Evolutionary conservation across 2,329 filamentous ascomycete genomes (phyloP).

Genomic region (Pseudonectria buxi): DNA sequence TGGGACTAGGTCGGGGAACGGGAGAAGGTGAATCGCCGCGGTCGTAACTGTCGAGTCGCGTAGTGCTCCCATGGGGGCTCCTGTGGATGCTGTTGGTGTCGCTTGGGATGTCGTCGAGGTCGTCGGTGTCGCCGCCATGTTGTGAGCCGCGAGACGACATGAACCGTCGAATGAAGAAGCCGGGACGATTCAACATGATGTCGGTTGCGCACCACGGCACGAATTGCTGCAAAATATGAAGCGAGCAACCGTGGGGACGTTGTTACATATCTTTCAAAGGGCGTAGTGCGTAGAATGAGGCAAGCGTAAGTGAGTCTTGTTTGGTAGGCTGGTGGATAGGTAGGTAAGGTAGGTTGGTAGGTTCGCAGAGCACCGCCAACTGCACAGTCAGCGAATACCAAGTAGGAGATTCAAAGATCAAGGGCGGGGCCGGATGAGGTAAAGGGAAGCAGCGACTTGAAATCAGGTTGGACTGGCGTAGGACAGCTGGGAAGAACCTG

Average conservation of each 20-base stretch:
- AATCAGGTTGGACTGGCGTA: no score
- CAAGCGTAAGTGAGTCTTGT: no score
- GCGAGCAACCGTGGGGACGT: slow-evolving; percentile 3
- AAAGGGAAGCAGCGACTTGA: no score
- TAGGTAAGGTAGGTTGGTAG: slow-evolving; percentile 9
- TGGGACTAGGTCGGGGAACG: no score
- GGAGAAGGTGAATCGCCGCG: not conserved
- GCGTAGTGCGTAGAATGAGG: slow-evolving; percentile 1
- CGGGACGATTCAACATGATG: slow-evolving; percentile 17
- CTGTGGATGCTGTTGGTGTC: not conserved
- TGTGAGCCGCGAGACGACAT: slow-evolving; percentile 13
- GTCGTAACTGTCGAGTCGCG: slow-evolving; percentile 12
- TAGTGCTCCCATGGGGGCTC: slow-evolving; percentile 4
- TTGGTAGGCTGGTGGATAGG: slow-evolving; percentile 2
- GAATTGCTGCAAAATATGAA: slow-evolving; percentile 7
- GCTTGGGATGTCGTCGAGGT: slow-evolving; percentile 1
- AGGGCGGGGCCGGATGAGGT: no score
- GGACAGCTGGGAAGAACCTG: no score
- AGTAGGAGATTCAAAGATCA: no score
- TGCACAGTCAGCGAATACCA: no score
- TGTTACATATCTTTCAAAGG: slow-evolving; percentile 14
- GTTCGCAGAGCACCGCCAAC: no score
- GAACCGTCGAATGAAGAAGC: slow-evolving; percentile 17
- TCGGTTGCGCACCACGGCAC: slow-evolving; percentile 6
- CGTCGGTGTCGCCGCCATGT: slow-evolving; percentile 9